Percentiles rank a stretch among this genome's conserved stretches.
Evolutionary conservation across 2,329 filamentous ascomycete genomes (phyloP).

Genomic region (Mariannaea sp.): DNA sequence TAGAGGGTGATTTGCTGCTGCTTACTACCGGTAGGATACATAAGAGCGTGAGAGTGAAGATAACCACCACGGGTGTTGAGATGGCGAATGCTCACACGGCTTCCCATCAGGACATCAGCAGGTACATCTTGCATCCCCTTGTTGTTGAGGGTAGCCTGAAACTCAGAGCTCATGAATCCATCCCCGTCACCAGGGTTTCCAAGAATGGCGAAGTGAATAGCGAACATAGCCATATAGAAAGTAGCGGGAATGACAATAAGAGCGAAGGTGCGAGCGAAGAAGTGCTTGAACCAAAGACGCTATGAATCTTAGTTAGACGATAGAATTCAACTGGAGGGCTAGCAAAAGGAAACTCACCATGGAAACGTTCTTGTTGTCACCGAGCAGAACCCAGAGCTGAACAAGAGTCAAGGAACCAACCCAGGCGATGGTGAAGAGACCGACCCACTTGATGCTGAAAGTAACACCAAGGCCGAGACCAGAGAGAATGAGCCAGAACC

Average conservation of each 20-base stretch:
- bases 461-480: slow-evolving; percentile 89
- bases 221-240: slow-evolving; percentile 98
- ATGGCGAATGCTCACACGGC: slow-evolving; percentile 83
- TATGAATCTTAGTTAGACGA: slow-evolving; percentile 38
- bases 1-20: slow-evolving; percentile 99
- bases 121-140: slow-evolving; percentile 96
- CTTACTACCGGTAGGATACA: slow-evolving; percentile 97
- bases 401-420: slow-evolving; percentile 87
- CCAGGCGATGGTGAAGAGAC: slow-evolving; percentile 98
- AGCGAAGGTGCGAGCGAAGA: slow-evolving; percentile 88
- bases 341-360: slow-evolving; percentile 54
- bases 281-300: slow-evolving; percentile 90
- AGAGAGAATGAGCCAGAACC: slow-evolving; percentile 93
- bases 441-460: slow-evolving; percentile 97
- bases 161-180: slow-evolving; percentile 99
- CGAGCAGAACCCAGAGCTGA: slow-evolving; percentile 94
- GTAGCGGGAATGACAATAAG: slow-evolving; percentile 84
- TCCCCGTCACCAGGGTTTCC: slow-evolving; percentile 96
- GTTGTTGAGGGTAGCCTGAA: slow-evolving; percentile 94
- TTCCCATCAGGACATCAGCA: slow-evolving; percentile 88
- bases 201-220: slow-evolving; percentile 91
- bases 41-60: slow-evolving; percentile 92
- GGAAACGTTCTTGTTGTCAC: slow-evolving; percentile 84
- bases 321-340: no score
- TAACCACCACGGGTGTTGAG: slow-evolving; percentile 98